phyloP scores from a whole-genome alignment of 768 basidiomycete genomes.

The Amanita rubescens region DNA sequence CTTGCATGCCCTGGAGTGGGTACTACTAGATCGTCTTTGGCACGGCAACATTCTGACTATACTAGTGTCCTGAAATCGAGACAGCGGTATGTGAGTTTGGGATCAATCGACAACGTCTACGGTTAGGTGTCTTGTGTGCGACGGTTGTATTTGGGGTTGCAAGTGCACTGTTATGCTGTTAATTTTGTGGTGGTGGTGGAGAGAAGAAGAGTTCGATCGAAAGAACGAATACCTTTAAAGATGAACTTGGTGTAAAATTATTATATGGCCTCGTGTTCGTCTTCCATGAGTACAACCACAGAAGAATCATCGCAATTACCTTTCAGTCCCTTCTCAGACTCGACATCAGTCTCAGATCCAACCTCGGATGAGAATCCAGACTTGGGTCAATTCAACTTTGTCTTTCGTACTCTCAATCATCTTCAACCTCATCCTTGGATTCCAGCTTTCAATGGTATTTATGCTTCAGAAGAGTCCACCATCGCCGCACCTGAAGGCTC shows the following conservation, averaged over 20 bases:
- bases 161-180: not conserved
- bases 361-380: constrained; percentile 64
- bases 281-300: constrained; percentile 1
- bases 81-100: too few relatives aligned
- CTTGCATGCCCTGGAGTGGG: not conserved
- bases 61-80: too few relatives aligned
- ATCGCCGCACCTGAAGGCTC: constrained; percentile 30
- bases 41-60: too few relatives aligned
- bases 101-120: too few relatives aligned
- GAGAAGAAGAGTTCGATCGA: not conserved
- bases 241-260: too few relatives aligned
- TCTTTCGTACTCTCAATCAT: constrained; percentile 58
- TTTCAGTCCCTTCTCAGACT: constrained; percentile 8
- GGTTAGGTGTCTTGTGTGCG: too few relatives aligned
- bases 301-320: not conserved
- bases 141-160: not conserved
- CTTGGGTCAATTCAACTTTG: constrained; percentile 63
- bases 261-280: constrained; percentile 3
- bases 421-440: constrained; percentile 41
- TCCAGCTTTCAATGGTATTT: constrained; percentile 11
- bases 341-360: constrained; percentile 30
- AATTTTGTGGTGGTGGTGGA: not conserved
- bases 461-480: too few relatives aligned
- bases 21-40: too few relatives aligned
- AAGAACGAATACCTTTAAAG: not conserved